phyloP scores from a whole-genome alignment of 768 basidiomycete genomes.

The Phaeotremella fagi region DNA sequence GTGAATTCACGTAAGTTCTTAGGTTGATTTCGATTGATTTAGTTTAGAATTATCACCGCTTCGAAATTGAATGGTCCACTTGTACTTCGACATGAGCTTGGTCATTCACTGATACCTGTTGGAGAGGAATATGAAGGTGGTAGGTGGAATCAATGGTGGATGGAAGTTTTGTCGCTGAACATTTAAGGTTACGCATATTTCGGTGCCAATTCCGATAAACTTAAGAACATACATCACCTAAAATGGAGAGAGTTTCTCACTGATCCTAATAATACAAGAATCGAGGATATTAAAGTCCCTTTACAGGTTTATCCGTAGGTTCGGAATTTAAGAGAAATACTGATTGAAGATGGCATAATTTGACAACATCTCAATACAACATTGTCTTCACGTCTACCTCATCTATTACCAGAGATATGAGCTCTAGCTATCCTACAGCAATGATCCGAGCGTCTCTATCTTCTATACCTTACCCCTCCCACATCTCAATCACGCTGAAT shows the following conservation, averaged over 20 bases:
- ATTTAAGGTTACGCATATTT: slow-evolving; percentile 36
- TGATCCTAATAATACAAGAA: slow-evolving; percentile 11
- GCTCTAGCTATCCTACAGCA: slow-evolving; percentile 17
- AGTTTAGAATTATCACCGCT: slow-evolving; percentile 41
- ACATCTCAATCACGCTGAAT: slow-evolving; percentile 29
- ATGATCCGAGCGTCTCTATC: slow-evolving; percentile 40
- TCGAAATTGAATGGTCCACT: slow-evolving; percentile 44
- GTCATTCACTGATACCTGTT: slow-evolving; percentile 42
- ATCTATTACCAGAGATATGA: not conserved
- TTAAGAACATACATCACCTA: slow-evolving; percentile 20
- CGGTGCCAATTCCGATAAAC: slow-evolving; percentile 36
- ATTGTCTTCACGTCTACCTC: slow-evolving; percentile 25
- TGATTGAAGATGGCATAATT: slow-evolving; percentile 35
- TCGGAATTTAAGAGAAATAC: not conserved
- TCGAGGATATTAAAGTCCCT: slow-evolving; percentile 41
- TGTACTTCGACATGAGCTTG: slow-evolving; percentile 44
- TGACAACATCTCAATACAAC: slow-evolving; percentile 19
- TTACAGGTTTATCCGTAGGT: slow-evolving; percentile 45
- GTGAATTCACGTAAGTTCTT: slow-evolving; percentile 44
- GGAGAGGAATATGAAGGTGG: slow-evolving; percentile 48
- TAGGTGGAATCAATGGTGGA: no score
- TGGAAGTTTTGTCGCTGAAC: not conserved
- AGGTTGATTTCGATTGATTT: not conserved
- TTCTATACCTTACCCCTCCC: slow-evolving; percentile 34
- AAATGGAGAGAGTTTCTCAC: slow-evolving; percentile 36